These are phyloP conservation scores for Saccharomycodes ludwigii DNA, from an alignment of 805 yeast species.

Conservation along the genomic window DNA sequence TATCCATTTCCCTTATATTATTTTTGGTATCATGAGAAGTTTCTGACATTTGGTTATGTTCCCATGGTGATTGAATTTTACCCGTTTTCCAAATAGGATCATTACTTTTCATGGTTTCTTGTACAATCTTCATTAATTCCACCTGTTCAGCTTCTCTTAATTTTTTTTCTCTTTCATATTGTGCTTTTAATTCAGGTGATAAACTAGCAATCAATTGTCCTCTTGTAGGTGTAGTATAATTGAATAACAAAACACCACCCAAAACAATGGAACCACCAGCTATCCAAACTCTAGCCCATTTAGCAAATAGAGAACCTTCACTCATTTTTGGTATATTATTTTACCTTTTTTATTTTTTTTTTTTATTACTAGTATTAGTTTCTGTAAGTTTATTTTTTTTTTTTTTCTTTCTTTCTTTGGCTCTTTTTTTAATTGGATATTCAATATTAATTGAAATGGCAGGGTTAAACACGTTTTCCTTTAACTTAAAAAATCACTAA, in stretches of 20 bases:
- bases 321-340: conserved; percentile 10
- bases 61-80: conserved; percentile 57
- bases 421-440: too few species aligned
- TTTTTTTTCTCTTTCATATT: conserved; percentile 53
- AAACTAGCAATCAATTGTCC: conserved; percentile 61
- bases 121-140: conserved; percentile 54
- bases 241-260: conserved; percentile 57
- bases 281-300: conserved; percentile 46
- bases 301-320: conserved; percentile 37
- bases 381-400: too few species aligned
- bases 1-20: too few species aligned
- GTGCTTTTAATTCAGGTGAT: conserved; percentile 74
- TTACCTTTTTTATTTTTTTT: background rate
- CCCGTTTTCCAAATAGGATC: conserved; percentile 84
- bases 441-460: too few species aligned
- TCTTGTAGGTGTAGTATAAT: conserved; percentile 74
- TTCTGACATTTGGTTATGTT: conserved; percentile 19
- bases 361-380: too few species aligned
- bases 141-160: conserved; percentile 57
- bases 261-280: conserved; percentile 60
- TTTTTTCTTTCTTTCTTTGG: too few species aligned
- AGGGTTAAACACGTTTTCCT: too few species aligned
- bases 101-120: conserved; percentile 48
- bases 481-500: too few species aligned
- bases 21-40: conserved; percentile 30